These are phyloP conservation scores for Filobasidium floriforme DNA, from an alignment of 768 basidiomycete genomes.

Conservation along the genomic window DNA sequence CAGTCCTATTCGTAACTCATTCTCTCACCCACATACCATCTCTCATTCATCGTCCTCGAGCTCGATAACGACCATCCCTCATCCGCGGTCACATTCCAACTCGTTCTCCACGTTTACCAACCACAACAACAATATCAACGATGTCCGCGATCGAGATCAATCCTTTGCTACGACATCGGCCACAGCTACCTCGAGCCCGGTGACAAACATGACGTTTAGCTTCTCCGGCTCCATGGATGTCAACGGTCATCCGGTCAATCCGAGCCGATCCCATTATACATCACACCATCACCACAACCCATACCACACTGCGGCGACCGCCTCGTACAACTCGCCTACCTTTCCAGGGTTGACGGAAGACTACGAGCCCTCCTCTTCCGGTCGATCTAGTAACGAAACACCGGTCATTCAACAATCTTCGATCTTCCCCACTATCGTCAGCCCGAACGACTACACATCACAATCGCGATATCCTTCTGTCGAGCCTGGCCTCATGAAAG, in stretches of 20 bases:
- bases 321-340: neutral
- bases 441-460: too few species aligned
- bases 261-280: neutral
- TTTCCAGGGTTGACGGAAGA: conserved; percentile 3
- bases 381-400: neutral
- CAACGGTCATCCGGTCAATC: neutral
- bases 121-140: neutral
- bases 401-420: neutral
- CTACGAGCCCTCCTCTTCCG: conserved; percentile 4
- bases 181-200: neutral
- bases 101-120: neutral
- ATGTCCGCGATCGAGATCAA: neutral
- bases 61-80: neutral
- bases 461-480: too few species aligned
- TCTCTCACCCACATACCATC: neutral
- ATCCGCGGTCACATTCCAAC: neutral
- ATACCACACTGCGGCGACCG: neutral
- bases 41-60: neutral
- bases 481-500: too few species aligned
- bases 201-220: neutral
- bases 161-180: neutral
- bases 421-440: neutral
- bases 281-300: neutral
- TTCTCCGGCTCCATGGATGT: neutral
- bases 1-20: conserved; percentile 1